Percentiles rank a stretch among this genome's conserved stretches.
These are phyloP conservation scores for Lactarius psammicola DNA, from an alignment of 768 basidiomycete genomes.

Conservation along the genomic window DNA sequence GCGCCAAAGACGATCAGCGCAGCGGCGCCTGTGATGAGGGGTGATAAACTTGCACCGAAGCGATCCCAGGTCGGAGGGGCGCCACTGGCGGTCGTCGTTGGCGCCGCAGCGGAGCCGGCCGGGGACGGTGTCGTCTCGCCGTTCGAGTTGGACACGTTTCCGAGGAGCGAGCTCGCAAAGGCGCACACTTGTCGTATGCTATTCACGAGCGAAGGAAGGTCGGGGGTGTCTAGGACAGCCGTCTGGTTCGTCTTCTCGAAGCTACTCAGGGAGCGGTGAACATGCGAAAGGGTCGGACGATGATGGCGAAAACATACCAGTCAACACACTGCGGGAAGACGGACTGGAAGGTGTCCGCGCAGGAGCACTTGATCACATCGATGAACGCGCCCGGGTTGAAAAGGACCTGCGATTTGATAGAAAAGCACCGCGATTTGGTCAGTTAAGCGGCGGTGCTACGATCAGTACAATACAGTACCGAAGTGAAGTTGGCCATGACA, in stretches of 20 bases:
- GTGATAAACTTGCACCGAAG: not conserved
- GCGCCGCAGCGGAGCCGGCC: slow-evolving; percentile 17
- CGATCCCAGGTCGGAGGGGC: slow-evolving; percentile 1
- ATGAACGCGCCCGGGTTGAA: slow-evolving; percentile 64
- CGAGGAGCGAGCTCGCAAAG: slow-evolving; percentile 50
- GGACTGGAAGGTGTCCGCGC: slow-evolving; percentile 47
- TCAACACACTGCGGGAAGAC: slow-evolving; percentile 65
- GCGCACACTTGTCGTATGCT: slow-evolving; percentile 55
- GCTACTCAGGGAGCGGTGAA: slow-evolving; percentile 33
- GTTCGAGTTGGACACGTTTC: slow-evolving; percentile 47
- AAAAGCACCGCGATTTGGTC: not conserved
- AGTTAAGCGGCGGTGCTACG: not conserved
- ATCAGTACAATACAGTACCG: slow-evolving; percentile 39
- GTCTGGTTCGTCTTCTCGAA: slow-evolving; percentile 60
- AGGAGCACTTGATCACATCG: slow-evolving; percentile 62
- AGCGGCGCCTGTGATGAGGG: not conserved
- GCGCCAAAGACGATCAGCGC: not conserved
- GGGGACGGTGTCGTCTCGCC: slow-evolving; percentile 39
- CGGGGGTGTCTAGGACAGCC: slow-evolving; percentile 45
- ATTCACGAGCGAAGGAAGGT: slow-evolving; percentile 48
- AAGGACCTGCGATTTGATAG: slow-evolving; percentile 45
- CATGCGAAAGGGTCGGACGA: not conserved
- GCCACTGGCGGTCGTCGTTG: not conserved
- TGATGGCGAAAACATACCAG: slow-evolving; percentile 44
- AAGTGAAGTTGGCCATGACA: slow-evolving; percentile 52